Evolutionary conservation across 2,329 filamentous ascomycete species (phyloP), one percentile per base, ranked within the genome.

Genomic region (Claviceps cyperi): DNA sequence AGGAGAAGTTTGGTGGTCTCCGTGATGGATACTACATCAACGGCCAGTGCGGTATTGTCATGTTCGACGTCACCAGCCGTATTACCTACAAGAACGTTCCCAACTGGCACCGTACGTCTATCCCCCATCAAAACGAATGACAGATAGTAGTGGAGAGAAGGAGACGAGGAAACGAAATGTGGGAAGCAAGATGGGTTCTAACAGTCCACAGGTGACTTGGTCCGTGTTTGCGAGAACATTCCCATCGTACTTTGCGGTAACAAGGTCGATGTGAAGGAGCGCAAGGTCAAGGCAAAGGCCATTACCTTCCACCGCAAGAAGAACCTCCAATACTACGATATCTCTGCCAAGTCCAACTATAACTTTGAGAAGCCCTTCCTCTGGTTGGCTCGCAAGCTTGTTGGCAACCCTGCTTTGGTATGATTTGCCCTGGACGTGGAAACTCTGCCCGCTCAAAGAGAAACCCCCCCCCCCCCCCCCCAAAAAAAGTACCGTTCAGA

Each of bases 241-340:
- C 91, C 91, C 62, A 97, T 98, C 65, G 92, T 97, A 64, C 86
- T 98, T 58, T 89, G 83, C 71, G 91, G 91, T 66, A 98, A 98
- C 86, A 98, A 98, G 82, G 91, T 98, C 70, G 91, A 98, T 66
- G 92, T 98, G 58, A 98, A 98, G 86, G 92, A 98, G 82, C 88
- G 92, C 73, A 98, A 98, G 78, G 92, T 98, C 69, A 98, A 98
- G 84, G 92, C 92, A 68, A 98, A 98, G 87, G 94, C 91, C 69
- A 98, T 98, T 74, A 98, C 92, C 60, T 98, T 98, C 86, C 92
- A 98, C 81, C 88, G 92, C 75, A 98, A 98, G 87, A 98, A 98
- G 84, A 98, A 97, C 76, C 84, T 98, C 49, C 92, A 98, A 76
- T 98, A 97, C 82, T 98, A 98, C 80, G 92, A 97, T 64, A 97